Evolutionary conservation across 2,329 filamentous ascomycete species (phyloP).

Genomic region (Beauveria australis): DNA sequence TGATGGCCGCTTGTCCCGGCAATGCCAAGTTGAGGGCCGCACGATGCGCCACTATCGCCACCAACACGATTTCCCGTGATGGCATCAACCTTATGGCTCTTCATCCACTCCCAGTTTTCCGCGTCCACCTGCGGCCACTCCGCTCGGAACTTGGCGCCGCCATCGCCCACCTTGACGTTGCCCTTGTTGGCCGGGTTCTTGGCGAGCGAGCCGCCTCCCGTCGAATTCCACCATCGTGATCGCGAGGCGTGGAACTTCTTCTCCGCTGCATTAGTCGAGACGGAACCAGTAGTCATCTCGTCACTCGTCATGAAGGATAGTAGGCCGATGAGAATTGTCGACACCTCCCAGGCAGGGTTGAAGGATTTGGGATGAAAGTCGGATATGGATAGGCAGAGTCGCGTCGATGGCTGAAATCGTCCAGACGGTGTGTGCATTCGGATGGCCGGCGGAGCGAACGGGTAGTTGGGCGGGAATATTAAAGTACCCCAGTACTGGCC

Average conservation of each 20-base stretch:
- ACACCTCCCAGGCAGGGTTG: conserved; percentile 97
- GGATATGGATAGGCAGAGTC: conserved; percentile 89
- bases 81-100: conserved; percentile 69
- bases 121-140: conserved; percentile 87
- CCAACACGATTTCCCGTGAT: conserved; percentile 57
- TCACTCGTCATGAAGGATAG: conserved; percentile 98
- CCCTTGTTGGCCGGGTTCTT: conserved; percentile 54
- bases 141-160: conserved; percentile 77
- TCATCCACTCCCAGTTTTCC: conserved; percentile 91
- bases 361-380: conserved; percentile 98
- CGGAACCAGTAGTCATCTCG: conserved; percentile 93
- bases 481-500: conserved; percentile 98
- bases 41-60: conserved; percentile 42
- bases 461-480: conserved; percentile 92
- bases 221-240: conserved; percentile 94
- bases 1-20: conserved; percentile 51
- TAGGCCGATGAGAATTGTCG: conserved; percentile 88
- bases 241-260: conserved; percentile 68
- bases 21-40: conserved; percentile 50
- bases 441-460: conserved; percentile 93
- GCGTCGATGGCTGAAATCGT: conserved; percentile 85
- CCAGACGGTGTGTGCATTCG: conserved; percentile 98
- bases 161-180: conserved; percentile 85
- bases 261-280: conserved; percentile 69
- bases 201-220: conserved; percentile 69